These are phyloP conservation scores for Pezicula neosporulosa DNA, from an alignment of 2,329 filamentous ascomycete species.

Conservation along the genomic window DNA sequence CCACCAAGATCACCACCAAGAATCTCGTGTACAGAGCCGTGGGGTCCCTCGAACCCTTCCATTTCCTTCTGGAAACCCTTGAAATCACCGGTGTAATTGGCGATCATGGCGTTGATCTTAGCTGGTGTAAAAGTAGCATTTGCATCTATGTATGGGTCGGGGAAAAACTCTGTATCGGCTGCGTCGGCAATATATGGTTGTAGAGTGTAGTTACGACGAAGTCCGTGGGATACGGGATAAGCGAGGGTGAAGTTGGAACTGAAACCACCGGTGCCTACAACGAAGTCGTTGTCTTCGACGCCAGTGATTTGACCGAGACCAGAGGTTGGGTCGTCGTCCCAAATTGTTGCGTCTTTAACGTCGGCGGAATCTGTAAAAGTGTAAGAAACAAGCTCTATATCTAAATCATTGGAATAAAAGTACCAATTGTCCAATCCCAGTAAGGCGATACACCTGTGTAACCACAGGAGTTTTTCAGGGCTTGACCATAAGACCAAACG, in stretches of 20 bases:
- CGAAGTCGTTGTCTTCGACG: conserved; percentile 1
- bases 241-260: conserved; percentile 5
- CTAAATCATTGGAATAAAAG: neutral
- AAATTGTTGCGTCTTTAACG: neutral
- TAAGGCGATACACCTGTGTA: conserved; percentile 2
- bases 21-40: conserved; percentile 4
- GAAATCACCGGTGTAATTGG: conserved; percentile 4
- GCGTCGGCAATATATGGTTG: neutral
- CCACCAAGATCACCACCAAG: conserved; percentile 1
- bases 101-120: neutral
- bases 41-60: conserved; percentile 3
- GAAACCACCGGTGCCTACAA: conserved; percentile 1
- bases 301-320: conserved; percentile 2
- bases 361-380: conserved; percentile 1
- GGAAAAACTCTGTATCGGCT: neutral
- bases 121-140: conserved; percentile 2
- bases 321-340: conserved; percentile 1
- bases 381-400: neutral
- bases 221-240: conserved; percentile 1
- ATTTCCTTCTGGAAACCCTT: conserved; percentile 3
- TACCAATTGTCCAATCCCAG: conserved; percentile 7
- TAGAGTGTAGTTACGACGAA: conserved; percentile 5
- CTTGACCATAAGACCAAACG: neutral
- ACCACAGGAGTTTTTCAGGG: neutral
- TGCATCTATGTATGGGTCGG: conserved; percentile 1